Percentiles rank a stretch among this genome's conserved stretches.
Conservation (phyloP, 345 rosid genomes). For the Citrus hindsii region DNA sequence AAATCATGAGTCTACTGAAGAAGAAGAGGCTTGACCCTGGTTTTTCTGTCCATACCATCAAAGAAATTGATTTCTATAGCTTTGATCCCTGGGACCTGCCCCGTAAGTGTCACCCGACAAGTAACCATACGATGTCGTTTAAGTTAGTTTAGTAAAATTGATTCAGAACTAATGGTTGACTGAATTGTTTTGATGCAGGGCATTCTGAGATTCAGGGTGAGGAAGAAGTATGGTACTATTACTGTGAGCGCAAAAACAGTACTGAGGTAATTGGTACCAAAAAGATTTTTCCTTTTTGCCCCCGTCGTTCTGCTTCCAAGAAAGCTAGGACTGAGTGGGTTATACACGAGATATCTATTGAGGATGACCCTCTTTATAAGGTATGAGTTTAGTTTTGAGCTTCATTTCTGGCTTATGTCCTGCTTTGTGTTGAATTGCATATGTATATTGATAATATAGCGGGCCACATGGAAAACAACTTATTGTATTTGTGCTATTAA, state of each 20-base stretch:
- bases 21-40: conserved; percentile 7
- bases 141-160: too few relatives aligned
- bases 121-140: too few relatives aligned
- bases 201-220: background rate
- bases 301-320: background rate
- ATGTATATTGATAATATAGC: too few relatives aligned
- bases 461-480: too few relatives aligned
- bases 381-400: background rate
- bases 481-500: background rate
- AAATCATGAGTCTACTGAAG: conserved; percentile 2
- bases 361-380: background rate
- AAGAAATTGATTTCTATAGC: background rate
- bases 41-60: conserved; percentile 1
- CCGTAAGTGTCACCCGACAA: conserved; percentile 13
- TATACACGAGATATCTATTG: background rate
- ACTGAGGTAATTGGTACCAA: conserved; percentile 30
- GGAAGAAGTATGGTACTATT: conserved; percentile 32
- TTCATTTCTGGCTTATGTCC: too few relatives aligned
- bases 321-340: background rate
- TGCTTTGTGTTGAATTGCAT: too few relatives aligned
- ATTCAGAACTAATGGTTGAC: too few relatives aligned
- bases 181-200: background rate
- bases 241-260: background rate
- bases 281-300: conserved; percentile 31
- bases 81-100: conserved; percentile 25